Evolutionary conservation across 257 asterid species (phyloP).

Genomic region (Solanum clarkiae): DNA sequence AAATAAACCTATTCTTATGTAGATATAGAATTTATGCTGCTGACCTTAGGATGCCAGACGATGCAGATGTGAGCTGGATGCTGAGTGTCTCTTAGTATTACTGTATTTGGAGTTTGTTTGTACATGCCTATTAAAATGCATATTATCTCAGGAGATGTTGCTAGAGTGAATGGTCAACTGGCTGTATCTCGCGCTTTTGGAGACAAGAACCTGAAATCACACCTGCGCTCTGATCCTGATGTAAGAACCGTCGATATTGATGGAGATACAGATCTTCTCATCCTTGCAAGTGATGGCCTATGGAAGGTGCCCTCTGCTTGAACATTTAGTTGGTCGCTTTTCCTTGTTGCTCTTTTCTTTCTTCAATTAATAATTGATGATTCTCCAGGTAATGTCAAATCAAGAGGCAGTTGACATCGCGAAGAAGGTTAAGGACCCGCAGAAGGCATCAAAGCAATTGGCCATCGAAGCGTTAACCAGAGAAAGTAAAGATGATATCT

Average conservation of each 20-base stretch:
- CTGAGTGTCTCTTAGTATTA: neutral
- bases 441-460: slow-evolving; percentile 74
- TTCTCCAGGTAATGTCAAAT: slow-evolving; percentile 68
- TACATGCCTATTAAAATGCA: neutral
- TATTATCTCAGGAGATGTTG: slow-evolving; percentile 70
- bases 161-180: slow-evolving; percentile 79
- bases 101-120: neutral
- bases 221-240: slow-evolving; percentile 77
- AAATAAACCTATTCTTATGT: neutral
- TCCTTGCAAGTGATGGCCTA: slow-evolving; percentile 90
- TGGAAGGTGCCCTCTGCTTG: slow-evolving; percentile 53
- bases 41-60: neutral
- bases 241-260: slow-evolving; percentile 37
- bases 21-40: neutral
- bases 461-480: slow-evolving; percentile 58
- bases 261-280: slow-evolving; percentile 51
- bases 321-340: neutral
- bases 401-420: slow-evolving; percentile 86
- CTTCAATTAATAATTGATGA: neutral
- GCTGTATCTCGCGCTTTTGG: slow-evolving; percentile 97
- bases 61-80: neutral
- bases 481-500: slow-evolving; percentile 89
- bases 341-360: neutral
- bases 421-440: slow-evolving; percentile 64
- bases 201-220: slow-evolving; percentile 75